A percentile compares a stretch with the other conserved stretches of the same genome.
Evolutionary conservation across 2,329 filamentous ascomycete species (phyloP).

Genomic region (Lachnellula arida): DNA sequence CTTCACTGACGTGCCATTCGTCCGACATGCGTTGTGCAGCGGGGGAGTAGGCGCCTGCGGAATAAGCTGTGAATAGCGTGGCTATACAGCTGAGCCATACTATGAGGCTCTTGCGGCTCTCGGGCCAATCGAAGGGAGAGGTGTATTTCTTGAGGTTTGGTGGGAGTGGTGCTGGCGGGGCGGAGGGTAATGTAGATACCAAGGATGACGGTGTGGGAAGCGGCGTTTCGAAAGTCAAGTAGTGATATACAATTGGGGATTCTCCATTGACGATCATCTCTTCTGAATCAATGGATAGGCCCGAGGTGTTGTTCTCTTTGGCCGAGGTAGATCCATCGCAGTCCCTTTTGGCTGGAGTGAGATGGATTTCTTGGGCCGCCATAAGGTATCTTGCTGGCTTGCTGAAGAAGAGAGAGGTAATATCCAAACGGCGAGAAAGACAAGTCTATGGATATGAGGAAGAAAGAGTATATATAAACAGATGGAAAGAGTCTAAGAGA

Average conservation of each 20-base stretch:
- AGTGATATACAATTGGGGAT: conserved; percentile 29
- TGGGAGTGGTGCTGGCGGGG: conserved; percentile 40
- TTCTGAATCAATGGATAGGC: conserved; percentile 1
- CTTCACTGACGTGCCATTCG: conserved; percentile 59
- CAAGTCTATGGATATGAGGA: neutral
- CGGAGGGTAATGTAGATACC: conserved; percentile 4
- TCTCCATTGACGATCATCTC: conserved; percentile 7
- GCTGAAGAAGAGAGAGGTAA: too few species aligned
- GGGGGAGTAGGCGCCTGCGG: conserved; percentile 75
- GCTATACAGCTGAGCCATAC: conserved; percentile 71
- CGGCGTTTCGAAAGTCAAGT: conserved; percentile 29
- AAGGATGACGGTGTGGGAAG: conserved; percentile 24
- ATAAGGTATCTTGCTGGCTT: conserved; percentile 4
- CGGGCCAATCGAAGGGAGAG: conserved; percentile 71
- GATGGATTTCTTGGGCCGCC: conserved; percentile 14
- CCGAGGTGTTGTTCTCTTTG: conserved; percentile 5
- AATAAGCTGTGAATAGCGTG: conserved; percentile 73
- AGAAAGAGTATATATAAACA: neutral
- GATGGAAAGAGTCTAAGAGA: too few species aligned
- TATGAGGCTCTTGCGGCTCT: conserved; percentile 62
- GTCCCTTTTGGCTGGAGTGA: conserved; percentile 4
- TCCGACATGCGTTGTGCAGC: conserved; percentile 59
- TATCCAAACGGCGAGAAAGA: too few species aligned
- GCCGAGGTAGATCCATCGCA: conserved; percentile 3
- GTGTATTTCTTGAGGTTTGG: conserved; percentile 63